Base-by-base conservation (phyloP, 2,329 filamentous ascomycete genomes). In the Phoma sp. region DNA sequence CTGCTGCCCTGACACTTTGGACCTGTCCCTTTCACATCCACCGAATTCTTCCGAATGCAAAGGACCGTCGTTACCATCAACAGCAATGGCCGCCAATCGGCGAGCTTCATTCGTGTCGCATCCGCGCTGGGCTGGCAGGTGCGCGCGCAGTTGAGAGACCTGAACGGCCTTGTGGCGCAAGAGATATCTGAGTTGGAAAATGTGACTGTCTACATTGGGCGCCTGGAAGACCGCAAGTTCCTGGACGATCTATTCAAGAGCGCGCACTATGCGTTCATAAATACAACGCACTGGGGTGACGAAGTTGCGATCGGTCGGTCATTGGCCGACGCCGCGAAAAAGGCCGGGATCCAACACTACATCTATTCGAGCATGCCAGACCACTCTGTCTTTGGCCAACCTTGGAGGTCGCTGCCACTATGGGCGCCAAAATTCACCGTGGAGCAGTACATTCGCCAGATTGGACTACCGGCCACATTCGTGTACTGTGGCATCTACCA, bases 311-410 rank as follows among this genome's bases (percentile, higher is more conserved):
- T 97, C 64, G 95, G 95, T 59, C 88, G 89, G 72, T 89, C 90
- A 2, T 83, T 97, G 56, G 95, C 93, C 55, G 90, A 96, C 70
- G 92, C 91, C 11, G 93, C 93, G 47, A 93, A 95, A 74, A 87
- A 84, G 66, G 89, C 89, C 35, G 87, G 90, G 44, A 86, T 98
- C 41, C 86, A 92, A 67, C 95, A 98, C 76, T 97, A 92, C 75
- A 85, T 99, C 72, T 99, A 97, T 78, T 96, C 91, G 64, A 96
- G 91, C 68, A 96, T 98, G 93, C 93, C 95, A 4, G 93, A 98
- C 68, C 93, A 98, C 75, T 88, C 89, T 13, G 85, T 89, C 37
- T 92, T 93, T 75, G 86, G 89, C 59, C 79, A 86, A 25, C 75
- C 76, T 47, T 96, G 92, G 91, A 91, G 89, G 39, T 88, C 89